These are phyloP conservation scores for Picochlorum sp. DNA, from an alignment of 139 green algal genomes.

Conservation along the genomic window DNA sequence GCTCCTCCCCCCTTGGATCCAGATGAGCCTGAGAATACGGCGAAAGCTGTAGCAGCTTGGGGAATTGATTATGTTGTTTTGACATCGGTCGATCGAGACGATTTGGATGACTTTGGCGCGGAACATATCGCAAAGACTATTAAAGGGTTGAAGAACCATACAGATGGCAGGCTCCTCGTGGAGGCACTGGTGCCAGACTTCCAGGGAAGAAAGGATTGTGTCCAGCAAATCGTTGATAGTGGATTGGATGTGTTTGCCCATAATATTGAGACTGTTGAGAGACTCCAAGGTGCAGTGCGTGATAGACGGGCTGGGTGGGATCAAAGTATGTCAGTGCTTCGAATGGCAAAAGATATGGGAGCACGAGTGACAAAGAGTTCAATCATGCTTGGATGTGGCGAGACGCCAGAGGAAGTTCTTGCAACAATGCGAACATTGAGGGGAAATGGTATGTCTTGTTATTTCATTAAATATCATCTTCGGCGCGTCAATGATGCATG, in stretches of 20 bases:
- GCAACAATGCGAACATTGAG: constrained; percentile 52
- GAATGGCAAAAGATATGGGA: constrained; percentile 70
- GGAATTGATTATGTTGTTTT: constrained; percentile 98
- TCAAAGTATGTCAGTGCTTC: constrained; percentile 78
- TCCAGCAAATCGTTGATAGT: constrained; percentile 37
- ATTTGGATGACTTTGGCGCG: constrained; percentile 83
- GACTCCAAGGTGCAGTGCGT: constrained; percentile 51
- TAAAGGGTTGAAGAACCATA: constrained; percentile 59
- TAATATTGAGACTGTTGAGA: constrained; percentile 86
- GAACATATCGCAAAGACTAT: constrained; percentile 86
- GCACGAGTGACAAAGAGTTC: constrained; percentile 86
- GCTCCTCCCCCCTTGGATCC: constrained; percentile 84
- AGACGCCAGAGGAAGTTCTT: constrained; percentile 39
- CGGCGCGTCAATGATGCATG: not conserved
- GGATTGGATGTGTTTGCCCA: constrained; percentile 97
- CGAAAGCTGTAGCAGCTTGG: constrained; percentile 77
- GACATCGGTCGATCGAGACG: constrained; percentile 95
- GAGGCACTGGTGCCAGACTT: constrained; percentile 96
- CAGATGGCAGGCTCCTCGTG: constrained; percentile 69
- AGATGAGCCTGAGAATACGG: constrained; percentile 86
- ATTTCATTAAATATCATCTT: constrained; percentile 5
- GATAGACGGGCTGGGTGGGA: constrained; percentile 73
- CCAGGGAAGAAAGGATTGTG: constrained; percentile 17
- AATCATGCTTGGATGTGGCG: constrained; percentile 96
- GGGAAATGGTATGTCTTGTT: constrained; percentile 13